Percentiles rank a stretch among this genome's conserved stretches.
Conservation (phyloP, 139 green algal species). For the Ettlia oleoabundans region DNA sequence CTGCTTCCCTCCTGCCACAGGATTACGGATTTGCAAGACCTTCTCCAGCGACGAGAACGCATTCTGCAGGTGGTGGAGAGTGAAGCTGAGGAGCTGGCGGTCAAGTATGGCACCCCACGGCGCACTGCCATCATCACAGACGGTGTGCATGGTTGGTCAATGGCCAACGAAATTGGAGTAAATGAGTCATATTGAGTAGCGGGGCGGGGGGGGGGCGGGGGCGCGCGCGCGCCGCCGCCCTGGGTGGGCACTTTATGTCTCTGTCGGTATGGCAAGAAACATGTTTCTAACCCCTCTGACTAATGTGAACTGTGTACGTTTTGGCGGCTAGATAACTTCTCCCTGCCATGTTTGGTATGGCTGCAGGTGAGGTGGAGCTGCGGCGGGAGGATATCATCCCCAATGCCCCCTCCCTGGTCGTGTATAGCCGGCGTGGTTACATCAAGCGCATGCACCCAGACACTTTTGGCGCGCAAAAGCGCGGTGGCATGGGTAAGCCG, state of each 20-base stretch:
- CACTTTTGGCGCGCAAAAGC: constrained; percentile 65
- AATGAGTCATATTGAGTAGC: not conserved
- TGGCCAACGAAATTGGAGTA: too few species aligned
- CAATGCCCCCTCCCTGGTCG: constrained; percentile 70
- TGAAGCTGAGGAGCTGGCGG: constrained; percentile 73
- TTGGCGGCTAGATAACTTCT: not conserved
- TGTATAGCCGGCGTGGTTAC: constrained; percentile 78
- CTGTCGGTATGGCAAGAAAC: too few species aligned
- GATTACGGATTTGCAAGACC: constrained; percentile 55
- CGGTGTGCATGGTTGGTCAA: not conserved
- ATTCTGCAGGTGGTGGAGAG: constrained; percentile 65
- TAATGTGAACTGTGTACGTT: not conserved
- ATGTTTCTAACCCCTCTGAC: not conserved
- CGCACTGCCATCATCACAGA: constrained; percentile 57
- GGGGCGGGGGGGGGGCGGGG: not conserved
- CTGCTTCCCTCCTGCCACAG: constrained; percentile 9
- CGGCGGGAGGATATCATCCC: constrained; percentile 66
- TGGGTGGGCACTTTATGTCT: too few species aligned
- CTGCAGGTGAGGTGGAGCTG: constrained; percentile 36
- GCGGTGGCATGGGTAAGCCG: constrained; percentile 38
- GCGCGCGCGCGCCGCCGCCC: too few species aligned
- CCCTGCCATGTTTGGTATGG: not conserved
- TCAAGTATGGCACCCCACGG: constrained; percentile 64
- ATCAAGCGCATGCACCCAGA: constrained; percentile 87
- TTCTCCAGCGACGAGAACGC: constrained; percentile 59